These are phyloP conservation scores for Schwanniomyces pseudopolymorphus DNA, from an alignment of 805 yeast genomes.

Conservation along the genomic window DNA sequence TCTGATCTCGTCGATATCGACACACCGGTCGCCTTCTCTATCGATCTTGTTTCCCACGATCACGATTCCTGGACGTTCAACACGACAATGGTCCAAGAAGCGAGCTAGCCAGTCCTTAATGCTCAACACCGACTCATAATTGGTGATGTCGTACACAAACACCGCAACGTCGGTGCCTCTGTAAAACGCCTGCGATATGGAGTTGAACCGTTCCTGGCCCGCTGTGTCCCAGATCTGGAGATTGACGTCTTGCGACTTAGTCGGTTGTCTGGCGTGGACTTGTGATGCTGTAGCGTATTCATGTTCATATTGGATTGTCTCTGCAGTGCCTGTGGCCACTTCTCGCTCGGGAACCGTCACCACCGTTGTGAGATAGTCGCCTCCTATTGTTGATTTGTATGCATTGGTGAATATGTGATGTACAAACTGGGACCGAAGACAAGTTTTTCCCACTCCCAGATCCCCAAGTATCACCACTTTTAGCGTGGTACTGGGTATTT, in stretches of 20 bases:
- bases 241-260: constrained; percentile 24
- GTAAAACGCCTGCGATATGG: constrained; percentile 54
- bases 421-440: constrained; percentile 53
- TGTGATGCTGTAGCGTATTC: background rate
- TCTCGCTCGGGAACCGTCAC: constrained; percentile 13
- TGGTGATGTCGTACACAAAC: constrained; percentile 53
- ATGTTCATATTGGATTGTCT: background rate
- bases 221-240: constrained; percentile 60
- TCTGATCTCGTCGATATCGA: constrained; percentile 35
- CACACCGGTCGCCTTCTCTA: constrained; percentile 28
- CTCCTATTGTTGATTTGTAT: constrained; percentile 60
- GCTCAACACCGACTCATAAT: constrained; percentile 49
- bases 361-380: constrained; percentile 52
- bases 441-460: constrained; percentile 61
- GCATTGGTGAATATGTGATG: constrained; percentile 56
- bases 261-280: background rate
- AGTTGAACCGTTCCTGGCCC: constrained; percentile 47
- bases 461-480: constrained; percentile 60
- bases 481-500: constrained; percentile 18
- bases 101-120: constrained; percentile 48
- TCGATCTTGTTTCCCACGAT: constrained; percentile 57
- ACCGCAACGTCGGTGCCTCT: constrained; percentile 59
- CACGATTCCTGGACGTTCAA: constrained; percentile 45
- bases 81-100: constrained; percentile 49
- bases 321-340: background rate